These are phyloP conservation scores for Ustilago vetiveriae DNA, from an alignment of 1,284 basidiomycete species.

Conservation along the genomic window DNA sequence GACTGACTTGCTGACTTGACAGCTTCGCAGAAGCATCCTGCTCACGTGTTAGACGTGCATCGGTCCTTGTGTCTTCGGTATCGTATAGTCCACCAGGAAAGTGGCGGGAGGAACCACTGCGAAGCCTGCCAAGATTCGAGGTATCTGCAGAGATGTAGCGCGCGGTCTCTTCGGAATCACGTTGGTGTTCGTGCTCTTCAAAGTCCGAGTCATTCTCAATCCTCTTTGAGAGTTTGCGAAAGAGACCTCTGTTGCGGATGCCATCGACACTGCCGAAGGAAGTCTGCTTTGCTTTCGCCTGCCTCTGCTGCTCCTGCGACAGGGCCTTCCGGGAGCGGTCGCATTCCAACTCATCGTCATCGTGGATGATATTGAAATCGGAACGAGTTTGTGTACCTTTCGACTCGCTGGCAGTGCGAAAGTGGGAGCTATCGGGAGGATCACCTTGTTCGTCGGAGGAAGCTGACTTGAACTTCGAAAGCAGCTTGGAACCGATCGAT, in stretches of 20 bases:
- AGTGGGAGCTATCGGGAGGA: neutral
- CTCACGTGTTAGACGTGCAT: slow-evolving; percentile 1
- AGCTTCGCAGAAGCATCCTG: neutral
- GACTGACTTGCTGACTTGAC: neutral
- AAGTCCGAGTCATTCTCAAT: slow-evolving; percentile 8
- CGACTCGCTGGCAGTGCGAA: slow-evolving; percentile 16
- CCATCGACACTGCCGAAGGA: slow-evolving; percentile 16
- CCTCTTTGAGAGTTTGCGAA: slow-evolving; percentile 11
- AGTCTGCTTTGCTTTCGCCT: slow-evolving; percentile 8
- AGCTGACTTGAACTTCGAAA: slow-evolving; percentile 28
- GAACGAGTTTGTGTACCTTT: slow-evolving; percentile 7
- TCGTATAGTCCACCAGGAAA: slow-evolving; percentile 42
- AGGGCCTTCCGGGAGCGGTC: slow-evolving; percentile 21
- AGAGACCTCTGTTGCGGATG: slow-evolving; percentile 12
- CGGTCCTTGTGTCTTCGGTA: slow-evolving; percentile 1
- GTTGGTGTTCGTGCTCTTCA: slow-evolving; percentile 7
- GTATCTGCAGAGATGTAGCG: slow-evolving; percentile 13
- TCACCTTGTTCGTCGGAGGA: slow-evolving; percentile 9
- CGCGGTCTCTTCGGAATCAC: neutral
- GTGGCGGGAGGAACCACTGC: slow-evolving; percentile 20
- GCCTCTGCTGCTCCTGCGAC: slow-evolving; percentile 18
- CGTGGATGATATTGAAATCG: neutral
- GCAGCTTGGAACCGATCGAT: slow-evolving; percentile 42
- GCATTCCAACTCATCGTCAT: slow-evolving; percentile 1
- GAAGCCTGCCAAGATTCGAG: neutral